Evolutionary conservation across 257 asterid species (phyloP).

Genomic region (Anisodus acutangulus): DNA sequence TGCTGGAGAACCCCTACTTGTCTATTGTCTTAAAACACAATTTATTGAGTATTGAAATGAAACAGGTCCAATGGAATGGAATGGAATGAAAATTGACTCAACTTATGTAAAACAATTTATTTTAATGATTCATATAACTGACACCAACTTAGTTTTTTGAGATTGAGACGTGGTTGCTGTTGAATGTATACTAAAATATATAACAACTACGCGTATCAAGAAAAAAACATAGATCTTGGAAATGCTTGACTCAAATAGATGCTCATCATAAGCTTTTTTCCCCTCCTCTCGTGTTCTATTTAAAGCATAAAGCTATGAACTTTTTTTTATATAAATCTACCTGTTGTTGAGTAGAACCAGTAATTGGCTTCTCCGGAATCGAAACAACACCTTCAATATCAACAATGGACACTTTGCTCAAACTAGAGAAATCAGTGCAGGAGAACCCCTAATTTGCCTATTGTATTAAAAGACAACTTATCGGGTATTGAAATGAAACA

Average conservation of each 20-base stretch:
- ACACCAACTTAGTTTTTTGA: no score
- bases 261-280: no score
- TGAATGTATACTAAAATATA: no score
- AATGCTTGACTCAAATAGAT: no score
- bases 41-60: background rate
- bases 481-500: background rate
- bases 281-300: no score
- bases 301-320: no score
- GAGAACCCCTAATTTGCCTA: conserved; percentile 35
- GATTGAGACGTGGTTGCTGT: no score
- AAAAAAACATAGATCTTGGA: no score
- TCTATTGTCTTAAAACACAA: background rate
- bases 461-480: background rate
- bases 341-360: conserved; percentile 91
- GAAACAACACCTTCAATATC: conserved; percentile 78
- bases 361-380: conserved; percentile 62
- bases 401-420: conserved; percentile 74
- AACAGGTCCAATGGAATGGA: background rate
- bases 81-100: background rate
- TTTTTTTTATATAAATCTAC: conserved; percentile 35
- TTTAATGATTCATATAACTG: background rate
- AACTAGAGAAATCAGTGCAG: conserved; percentile 6
- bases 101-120: background rate
- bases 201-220: no score
- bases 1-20: no score